These are phyloP conservation scores for Tricholoma bakamatsutake DNA, from an alignment of 768 basidiomycete species.

Conservation along the genomic window DNA sequence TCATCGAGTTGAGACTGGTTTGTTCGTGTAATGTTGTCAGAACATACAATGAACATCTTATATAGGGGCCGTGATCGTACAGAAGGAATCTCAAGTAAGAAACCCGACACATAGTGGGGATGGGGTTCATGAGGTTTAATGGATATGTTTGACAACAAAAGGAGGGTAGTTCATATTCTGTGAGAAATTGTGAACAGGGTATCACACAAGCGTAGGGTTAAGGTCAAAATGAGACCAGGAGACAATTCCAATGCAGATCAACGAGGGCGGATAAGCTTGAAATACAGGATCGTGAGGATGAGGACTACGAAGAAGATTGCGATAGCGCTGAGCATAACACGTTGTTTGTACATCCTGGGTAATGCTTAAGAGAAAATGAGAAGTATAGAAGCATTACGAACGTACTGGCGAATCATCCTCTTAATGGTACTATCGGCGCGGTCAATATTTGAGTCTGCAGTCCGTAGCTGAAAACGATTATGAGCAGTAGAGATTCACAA, in stretches of 20 bases:
- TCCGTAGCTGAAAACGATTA: conserved; percentile 46
- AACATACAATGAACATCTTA: no score
- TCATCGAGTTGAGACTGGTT: no score
- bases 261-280: conserved; percentile 29
- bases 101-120: no score
- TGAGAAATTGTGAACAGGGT: neutral
- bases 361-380: neutral
- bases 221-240: neutral
- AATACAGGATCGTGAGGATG: conserved; percentile 68
- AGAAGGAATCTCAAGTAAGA: no score
- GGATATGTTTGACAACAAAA: neutral
- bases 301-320: conserved; percentile 73
- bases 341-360: conserved; percentile 86
- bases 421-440: conserved; percentile 84
- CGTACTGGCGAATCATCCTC: conserved; percentile 88
- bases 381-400: conserved; percentile 9
- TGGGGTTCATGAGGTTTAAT: neutral
- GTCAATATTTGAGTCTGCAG: conserved; percentile 81
- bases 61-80: no score
- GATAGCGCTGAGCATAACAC: conserved; percentile 71
- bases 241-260: neutral
- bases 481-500: neutral
- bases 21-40: no score
- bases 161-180: neutral
- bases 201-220: neutral